A percentile compares a stretch with the other conserved stretches of the same genome.
These are phyloP conservation scores for Cladosporium sp. DNA, from an alignment of 2,329 filamentous ascomycete genomes.

Conservation along the genomic window DNA sequence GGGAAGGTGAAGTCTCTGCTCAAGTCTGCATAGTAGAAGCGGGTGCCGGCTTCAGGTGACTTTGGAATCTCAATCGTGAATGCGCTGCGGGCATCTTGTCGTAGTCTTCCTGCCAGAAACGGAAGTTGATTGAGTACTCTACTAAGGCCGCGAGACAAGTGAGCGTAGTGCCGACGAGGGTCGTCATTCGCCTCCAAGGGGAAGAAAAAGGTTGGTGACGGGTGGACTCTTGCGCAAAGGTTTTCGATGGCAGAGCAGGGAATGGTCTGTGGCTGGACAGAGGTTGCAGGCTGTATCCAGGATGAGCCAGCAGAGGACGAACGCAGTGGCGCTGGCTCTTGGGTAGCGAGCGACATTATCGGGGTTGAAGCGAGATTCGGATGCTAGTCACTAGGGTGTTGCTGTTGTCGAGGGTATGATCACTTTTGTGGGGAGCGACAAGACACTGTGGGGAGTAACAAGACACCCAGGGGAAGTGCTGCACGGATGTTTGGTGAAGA, in stretches of 20 bases:
- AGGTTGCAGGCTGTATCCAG: conserved; percentile 1
- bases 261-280: not conserved
- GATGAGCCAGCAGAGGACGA: conserved; percentile 4
- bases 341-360: not conserved
- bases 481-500: too few species aligned
- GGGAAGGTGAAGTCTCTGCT: conserved; percentile 10
- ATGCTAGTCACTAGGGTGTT: too few species aligned
- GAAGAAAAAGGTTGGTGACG: conserved; percentile 7
- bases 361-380: too few species aligned
- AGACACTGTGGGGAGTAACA: too few species aligned
- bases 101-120: conserved; percentile 1
- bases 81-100: conserved; percentile 9
- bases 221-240: conserved; percentile 13
- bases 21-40: conserved; percentile 9
- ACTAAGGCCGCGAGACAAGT: conserved; percentile 5
- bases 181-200: not conserved
- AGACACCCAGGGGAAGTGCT: too few species aligned
- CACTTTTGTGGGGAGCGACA: too few species aligned
- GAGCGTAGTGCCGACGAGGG: not conserved
- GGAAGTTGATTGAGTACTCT: not conserved
- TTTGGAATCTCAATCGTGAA: conserved; percentile 5
- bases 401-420: too few species aligned
- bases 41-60: conserved; percentile 9
- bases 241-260: conserved; percentile 13
- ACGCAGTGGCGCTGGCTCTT: not conserved